Conservation (phyloP, 2,329 filamentous ascomycete species). For the Colletotrichum sp. region DNA sequence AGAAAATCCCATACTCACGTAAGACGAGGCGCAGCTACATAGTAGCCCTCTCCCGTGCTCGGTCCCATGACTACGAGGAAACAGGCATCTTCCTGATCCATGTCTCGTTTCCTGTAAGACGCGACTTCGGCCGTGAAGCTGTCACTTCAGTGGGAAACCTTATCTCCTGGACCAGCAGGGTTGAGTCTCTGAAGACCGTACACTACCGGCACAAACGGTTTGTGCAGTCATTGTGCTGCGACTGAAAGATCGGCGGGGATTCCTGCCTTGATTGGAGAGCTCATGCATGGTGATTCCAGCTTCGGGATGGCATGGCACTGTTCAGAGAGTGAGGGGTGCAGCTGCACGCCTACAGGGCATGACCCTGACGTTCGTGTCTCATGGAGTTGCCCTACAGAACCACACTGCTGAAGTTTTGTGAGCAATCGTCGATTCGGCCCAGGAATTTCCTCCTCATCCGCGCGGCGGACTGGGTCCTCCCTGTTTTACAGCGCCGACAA, state of each 20-base stretch:
- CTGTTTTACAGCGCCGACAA: neutral
- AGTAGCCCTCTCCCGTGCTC: neutral
- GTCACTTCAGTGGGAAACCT: constrained; percentile 18
- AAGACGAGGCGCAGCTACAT: constrained; percentile 7
- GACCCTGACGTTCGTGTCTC: constrained; percentile 11
- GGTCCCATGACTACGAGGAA: constrained; percentile 1
- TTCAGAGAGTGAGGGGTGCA: constrained; percentile 11
- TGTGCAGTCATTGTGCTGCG: constrained; percentile 3
- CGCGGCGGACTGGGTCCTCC: neutral
- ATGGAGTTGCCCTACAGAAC: constrained; percentile 8
- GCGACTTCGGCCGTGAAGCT: constrained; percentile 6
- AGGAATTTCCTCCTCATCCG: neutral
- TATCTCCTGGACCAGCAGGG: constrained; percentile 15
- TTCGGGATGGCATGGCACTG: constrained; percentile 15
- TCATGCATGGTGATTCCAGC: constrained; percentile 13
- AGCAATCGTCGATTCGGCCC: constrained; percentile 14
- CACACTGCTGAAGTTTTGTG: neutral
- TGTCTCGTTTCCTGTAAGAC: constrained; percentile 1
- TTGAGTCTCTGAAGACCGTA: neutral
- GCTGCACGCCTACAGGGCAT: constrained; percentile 5
- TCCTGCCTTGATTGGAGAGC: neutral
- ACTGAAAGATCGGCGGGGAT: neutral
- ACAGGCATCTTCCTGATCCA: constrained; percentile 3
- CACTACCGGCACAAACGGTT: constrained; percentile 1
- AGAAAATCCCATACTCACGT: constrained; percentile 11